A percentile compares a stretch with the other conserved stretches of the same genome.
Evolutionary conservation across 345 rosid species (phyloP).

Genomic region (Nephelium lappaceum): DNA sequence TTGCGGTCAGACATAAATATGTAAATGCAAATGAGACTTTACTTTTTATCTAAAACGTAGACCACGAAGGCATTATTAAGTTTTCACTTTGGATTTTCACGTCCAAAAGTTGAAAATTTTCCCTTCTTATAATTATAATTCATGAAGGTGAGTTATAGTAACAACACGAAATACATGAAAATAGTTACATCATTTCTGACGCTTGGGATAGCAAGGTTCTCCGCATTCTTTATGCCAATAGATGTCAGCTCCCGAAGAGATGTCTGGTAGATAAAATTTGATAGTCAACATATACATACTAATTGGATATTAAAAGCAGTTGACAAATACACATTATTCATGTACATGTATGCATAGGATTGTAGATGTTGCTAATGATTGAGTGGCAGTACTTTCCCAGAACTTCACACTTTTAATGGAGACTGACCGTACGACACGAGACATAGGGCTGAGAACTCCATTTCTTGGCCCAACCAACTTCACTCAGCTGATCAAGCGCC

Average conservation of each 20-base stretch:
- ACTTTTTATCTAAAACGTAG: too few species aligned
- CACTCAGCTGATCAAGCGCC: conserved; percentile 67
- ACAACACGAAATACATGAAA: background rate
- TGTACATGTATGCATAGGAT: conserved; percentile 21
- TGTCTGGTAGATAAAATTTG: conserved; percentile 49
- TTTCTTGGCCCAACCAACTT: conserved; percentile 87
- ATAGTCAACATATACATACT: background rate
- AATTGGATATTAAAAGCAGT: conserved; percentile 1
- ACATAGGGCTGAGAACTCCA: conserved; percentile 97
- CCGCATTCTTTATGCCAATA: conserved; percentile 86
- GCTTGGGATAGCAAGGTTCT: conserved; percentile 92
- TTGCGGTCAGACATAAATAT: too few species aligned
- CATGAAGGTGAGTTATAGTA: too few species aligned
- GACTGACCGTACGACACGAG: conserved; percentile 92
- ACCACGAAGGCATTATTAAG: background rate
- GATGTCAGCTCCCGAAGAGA: conserved; percentile 78
- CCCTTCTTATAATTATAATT: too few species aligned
- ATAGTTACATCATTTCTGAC: conserved; percentile 85
- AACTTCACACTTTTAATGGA: conserved; percentile 31
- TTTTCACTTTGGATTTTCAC: background rate
- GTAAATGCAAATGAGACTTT: too few species aligned
- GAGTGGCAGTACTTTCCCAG: conserved; percentile 19
- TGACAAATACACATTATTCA: conserved; percentile 14
- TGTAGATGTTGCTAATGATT: conserved; percentile 20
- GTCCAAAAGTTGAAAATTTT: too few species aligned